Evolutionary conservation across 2,329 filamentous ascomycete species (phyloP), one percentile per base, ranked within the genome.

Genomic region (Trichoderma koningiopsis): DNA sequence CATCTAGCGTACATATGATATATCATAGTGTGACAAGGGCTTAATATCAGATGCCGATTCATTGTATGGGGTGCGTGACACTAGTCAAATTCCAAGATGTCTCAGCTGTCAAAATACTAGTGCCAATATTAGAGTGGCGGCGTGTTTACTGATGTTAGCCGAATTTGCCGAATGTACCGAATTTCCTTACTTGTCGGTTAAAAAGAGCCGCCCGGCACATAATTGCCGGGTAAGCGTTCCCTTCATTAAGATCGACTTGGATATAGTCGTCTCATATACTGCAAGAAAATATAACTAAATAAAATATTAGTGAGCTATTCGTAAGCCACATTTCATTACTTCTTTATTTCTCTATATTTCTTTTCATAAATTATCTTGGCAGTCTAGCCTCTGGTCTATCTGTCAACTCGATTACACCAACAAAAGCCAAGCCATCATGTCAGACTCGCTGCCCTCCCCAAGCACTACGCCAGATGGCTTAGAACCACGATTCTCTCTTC

Each of bases 401-500:
- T 22, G 24, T 0, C 11, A 22, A 16, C 29, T 31, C 61, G 27
- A 22, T 29, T 19, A 19, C 6, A 29, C 6, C 31, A 4, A 16
- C 13, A 27, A 24, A 29, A n/a, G 16, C 7, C 11, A 10, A 14
- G 7, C 31, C 53, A 24, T 22, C 3, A 64, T 64, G 61, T 53
- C 47, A 16, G 33, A 55, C 13, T 29, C 47, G 13, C 29, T 64
- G 35, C 61, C 47, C 7, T 64, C 61, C 8, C 49, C 61, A 40
- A 64, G 14, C 33, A 40, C n/a, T 5, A 64, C 61, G 5, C 61
- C 61, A 27, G 49, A 64, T 40, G 61, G 61, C 14, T 22, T 64
- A 37, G 47, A 64, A 27, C 61, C 61, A 24, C 61, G 61, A n/a
- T 64, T 64, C 29, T 55, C 47, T 22, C 61, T 64, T 3, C 61